These are phyloP conservation scores for Candida ortonii DNA, from an alignment of 805 yeast species.

Conservation along the genomic window DNA sequence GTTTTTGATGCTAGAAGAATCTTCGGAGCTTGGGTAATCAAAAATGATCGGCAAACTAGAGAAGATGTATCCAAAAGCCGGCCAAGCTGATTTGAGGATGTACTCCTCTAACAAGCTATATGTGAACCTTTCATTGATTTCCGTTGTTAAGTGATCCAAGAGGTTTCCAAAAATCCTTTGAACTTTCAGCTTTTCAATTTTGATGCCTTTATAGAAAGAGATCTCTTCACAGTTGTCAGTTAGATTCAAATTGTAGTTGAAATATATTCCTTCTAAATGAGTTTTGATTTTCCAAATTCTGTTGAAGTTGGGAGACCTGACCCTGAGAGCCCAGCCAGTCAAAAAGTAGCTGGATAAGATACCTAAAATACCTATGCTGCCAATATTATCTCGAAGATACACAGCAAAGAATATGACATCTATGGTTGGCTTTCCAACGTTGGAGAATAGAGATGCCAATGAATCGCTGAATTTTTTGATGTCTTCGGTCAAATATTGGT, in stretches of 20 bases:
- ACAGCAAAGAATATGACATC: conserved; percentile 82
- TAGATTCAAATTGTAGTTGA: conserved; percentile 79
- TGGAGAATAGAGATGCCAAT: conserved; percentile 78
- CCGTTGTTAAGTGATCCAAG: conserved; percentile 32
- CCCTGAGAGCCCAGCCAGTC: conserved; percentile 72
- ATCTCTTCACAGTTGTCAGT: conserved; percentile 91
- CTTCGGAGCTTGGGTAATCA: conserved; percentile 37
- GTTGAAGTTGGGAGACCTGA: conserved; percentile 82
- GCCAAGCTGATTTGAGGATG: conserved; percentile 88
- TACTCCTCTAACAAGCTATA: conserved; percentile 82
- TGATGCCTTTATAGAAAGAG: conserved; percentile 88
- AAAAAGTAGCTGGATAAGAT: conserved; percentile 75
- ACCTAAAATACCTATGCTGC: conserved; percentile 81
- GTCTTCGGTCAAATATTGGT: conserved; percentile 85
- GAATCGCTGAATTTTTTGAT: conserved; percentile 76
- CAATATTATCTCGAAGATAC: conserved; percentile 80
- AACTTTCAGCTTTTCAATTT: conserved; percentile 69
- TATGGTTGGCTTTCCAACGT: conserved; percentile 86
- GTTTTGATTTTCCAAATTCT: conserved; percentile 69
- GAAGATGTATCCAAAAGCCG: conserved; percentile 89
- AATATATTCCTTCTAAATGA: conserved; percentile 82
- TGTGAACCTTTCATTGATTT: conserved; percentile 55
- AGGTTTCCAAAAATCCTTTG: conserved; percentile 55
- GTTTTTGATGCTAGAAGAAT: conserved; percentile 71
- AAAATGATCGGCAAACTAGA: conserved; percentile 85